Conservation (phyloP, 139 green algal genomes). For the Chlamydomonas sphaeroides region DNA sequence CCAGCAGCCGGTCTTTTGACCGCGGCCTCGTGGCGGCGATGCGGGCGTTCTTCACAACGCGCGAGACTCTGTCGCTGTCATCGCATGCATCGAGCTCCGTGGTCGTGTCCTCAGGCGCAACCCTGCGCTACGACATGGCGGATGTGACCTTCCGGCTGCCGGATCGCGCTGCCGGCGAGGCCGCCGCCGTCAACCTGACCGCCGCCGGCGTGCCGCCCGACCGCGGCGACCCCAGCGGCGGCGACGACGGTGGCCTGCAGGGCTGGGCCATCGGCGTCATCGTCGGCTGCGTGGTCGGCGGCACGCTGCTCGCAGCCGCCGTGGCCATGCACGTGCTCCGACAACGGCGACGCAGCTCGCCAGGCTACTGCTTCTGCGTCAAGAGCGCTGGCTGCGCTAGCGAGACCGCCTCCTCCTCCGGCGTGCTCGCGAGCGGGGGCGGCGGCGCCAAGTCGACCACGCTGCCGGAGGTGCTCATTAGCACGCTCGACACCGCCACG, state of each 20-base stretch:
- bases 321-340: neutral
- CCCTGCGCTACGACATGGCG: neutral
- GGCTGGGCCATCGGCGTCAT: neutral
- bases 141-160: conserved; percentile 4
- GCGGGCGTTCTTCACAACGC: neutral
- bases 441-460: neutral
- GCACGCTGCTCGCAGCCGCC: neutral
- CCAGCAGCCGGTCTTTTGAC: neutral
- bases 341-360: neutral
- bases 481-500: conserved; percentile 10
- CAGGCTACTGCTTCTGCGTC: too few species aligned
- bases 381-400: too few species aligned
- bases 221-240: neutral
- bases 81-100: neutral
- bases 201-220: neutral
- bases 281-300: conserved; percentile 12
- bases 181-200: neutral
- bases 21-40: neutral
- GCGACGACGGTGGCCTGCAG: neutral
- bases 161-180: neutral
- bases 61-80: neutral
- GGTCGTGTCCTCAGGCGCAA: neutral
- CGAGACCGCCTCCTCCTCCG: too few species aligned
- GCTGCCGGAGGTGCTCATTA: neutral
- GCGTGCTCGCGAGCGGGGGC: neutral